phyloP scores from a whole-genome alignment of 352 stramenopile genomes.

The Phytophthora europaea region DNA sequence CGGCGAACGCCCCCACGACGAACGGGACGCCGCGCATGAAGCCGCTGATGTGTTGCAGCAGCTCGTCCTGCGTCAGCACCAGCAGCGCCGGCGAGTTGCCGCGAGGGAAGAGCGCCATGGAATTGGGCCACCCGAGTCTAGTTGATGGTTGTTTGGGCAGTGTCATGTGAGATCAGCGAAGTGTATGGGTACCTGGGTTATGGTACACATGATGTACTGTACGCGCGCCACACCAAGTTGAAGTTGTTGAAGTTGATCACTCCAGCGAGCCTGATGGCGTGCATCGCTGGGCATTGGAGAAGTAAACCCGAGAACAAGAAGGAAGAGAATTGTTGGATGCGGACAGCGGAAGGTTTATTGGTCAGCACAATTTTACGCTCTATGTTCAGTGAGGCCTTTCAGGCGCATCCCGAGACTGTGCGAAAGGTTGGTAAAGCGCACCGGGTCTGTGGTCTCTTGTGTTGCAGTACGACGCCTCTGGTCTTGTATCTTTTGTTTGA shows the following conservation, averaged over 20 bases:
- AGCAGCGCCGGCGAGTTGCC: constrained; percentile 26
- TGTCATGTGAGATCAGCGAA: not conserved
- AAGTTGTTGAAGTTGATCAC: constrained; percentile 8
- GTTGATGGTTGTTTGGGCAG: not conserved
- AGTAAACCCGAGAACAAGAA: not conserved
- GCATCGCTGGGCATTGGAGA: not conserved
- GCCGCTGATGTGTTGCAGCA: constrained; percentile 34
- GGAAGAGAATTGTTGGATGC: not conserved
- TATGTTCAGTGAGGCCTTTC: too few species aligned
- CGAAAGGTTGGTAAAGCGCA: too few species aligned
- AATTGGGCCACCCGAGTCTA: not conserved
- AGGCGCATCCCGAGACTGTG: too few species aligned
- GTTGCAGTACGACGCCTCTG: too few species aligned
- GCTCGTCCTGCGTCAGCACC: constrained; percentile 35
- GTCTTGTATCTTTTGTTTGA: too few species aligned
- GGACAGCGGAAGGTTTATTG: not conserved
- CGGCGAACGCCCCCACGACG: constrained; percentile 35
- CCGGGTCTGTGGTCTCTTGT: too few species aligned
- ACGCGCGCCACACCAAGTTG: not conserved
- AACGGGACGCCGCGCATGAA: constrained; percentile 46
- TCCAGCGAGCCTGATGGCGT: not conserved
- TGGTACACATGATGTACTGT: not conserved
- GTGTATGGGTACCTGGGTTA: not conserved
- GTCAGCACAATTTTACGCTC: not conserved
- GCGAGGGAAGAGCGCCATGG: constrained; percentile 23